Evolutionary conservation across 257 asterid species (phyloP).

Genomic region (Solanum tarijense): DNA sequence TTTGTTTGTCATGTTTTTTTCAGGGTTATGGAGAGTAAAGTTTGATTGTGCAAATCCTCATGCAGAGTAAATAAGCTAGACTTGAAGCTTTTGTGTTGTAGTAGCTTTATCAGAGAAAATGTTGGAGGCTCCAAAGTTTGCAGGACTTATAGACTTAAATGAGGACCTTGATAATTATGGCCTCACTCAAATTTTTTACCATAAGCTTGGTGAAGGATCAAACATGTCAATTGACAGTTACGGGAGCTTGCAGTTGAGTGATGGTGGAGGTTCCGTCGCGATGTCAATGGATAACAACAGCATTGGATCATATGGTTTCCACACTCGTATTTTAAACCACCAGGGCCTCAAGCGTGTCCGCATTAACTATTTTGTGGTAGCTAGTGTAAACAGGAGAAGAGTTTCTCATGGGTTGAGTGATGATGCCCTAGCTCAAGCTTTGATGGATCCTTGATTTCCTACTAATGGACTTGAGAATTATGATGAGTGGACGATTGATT

Average conservation of each 20-base stretch:
- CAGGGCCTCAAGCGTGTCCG: conserved; percentile 72
- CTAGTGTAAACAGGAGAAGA: conserved; percentile 62
- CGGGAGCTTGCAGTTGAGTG: conserved; percentile 83
- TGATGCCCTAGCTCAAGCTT: conserved; percentile 86
- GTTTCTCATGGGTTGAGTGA: conserved; percentile 64
- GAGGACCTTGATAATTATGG: conserved; percentile 65
- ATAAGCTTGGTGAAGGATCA: conserved; percentile 85
- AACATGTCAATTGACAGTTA: conserved; percentile 78
- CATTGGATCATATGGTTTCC: conserved; percentile 72
- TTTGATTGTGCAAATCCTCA: conserved; percentile 22
- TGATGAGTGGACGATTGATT: conserved; percentile 87
- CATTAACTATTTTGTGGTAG: conserved; percentile 60
- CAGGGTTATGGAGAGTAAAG: conserved; percentile 18
- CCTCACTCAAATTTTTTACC: conserved; percentile 62
- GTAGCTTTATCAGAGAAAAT: conserved; percentile 19
- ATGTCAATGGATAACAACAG: conserved; percentile 89
- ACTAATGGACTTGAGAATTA: conserved; percentile 81
- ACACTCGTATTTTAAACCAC: conserved; percentile 69
- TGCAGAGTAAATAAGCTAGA: conserved; percentile 26
- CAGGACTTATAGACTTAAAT: conserved; percentile 65
- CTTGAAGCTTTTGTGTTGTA: conserved; percentile 7
- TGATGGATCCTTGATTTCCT: conserved; percentile 71
- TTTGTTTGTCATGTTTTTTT: not conserved
- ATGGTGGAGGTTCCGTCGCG: conserved; percentile 84
- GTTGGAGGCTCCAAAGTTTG: conserved; percentile 79